These are phyloP conservation scores for Volutella citrinella DNA, from an alignment of 2,329 filamentous ascomycete species.

Conservation along the genomic window DNA sequence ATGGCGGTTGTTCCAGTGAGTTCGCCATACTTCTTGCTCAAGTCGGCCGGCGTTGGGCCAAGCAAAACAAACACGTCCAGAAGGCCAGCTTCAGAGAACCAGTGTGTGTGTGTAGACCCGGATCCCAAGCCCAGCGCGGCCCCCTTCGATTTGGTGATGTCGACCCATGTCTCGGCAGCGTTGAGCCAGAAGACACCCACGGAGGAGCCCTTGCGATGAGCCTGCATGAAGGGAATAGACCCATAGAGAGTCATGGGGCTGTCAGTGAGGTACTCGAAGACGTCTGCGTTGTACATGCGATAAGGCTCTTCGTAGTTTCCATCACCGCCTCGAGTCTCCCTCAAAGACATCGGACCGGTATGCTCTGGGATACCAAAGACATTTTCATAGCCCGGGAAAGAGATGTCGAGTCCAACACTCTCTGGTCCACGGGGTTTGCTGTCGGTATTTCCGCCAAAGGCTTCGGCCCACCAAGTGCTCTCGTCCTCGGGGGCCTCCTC, in stretches of 20 bases:
- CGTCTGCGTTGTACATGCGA: slow-evolving; percentile 91
- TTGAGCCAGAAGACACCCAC: slow-evolving; percentile 98
- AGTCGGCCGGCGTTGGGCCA: slow-evolving; percentile 78
- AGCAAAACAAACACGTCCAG: slow-evolving; percentile 94
- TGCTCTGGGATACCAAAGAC: slow-evolving; percentile 96
- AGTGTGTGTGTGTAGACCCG: slow-evolving; percentile 84
- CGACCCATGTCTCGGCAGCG: slow-evolving; percentile 94
- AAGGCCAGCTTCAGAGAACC: slow-evolving; percentile 90
- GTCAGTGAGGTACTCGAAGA: slow-evolving; percentile 96
- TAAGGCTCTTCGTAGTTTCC: slow-evolving; percentile 88
- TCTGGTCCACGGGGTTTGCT: slow-evolving; percentile 93
- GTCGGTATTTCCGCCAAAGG: slow-evolving; percentile 92
- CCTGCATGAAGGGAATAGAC: slow-evolving; percentile 97
- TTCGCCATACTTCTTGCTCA: slow-evolving; percentile 80
- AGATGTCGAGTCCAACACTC: slow-evolving; percentile 85
- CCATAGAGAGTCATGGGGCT: slow-evolving; percentile 99
- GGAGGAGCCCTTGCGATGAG: slow-evolving; percentile 87
- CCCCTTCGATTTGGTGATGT: slow-evolving; percentile 79
- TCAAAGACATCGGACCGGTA: slow-evolving; percentile 81
- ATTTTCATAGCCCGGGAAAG: slow-evolving; percentile 86
- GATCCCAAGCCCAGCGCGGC: slow-evolving; percentile 66
- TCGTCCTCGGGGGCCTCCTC: slow-evolving; percentile 66
- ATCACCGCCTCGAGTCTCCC: slow-evolving; percentile 83
- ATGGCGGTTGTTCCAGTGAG: slow-evolving; percentile 89
- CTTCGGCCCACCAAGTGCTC: slow-evolving; percentile 97